Evolutionary conservation across 352 stramenopile species (phyloP).

Genomic region (Thalassiosira sp.): DNA sequence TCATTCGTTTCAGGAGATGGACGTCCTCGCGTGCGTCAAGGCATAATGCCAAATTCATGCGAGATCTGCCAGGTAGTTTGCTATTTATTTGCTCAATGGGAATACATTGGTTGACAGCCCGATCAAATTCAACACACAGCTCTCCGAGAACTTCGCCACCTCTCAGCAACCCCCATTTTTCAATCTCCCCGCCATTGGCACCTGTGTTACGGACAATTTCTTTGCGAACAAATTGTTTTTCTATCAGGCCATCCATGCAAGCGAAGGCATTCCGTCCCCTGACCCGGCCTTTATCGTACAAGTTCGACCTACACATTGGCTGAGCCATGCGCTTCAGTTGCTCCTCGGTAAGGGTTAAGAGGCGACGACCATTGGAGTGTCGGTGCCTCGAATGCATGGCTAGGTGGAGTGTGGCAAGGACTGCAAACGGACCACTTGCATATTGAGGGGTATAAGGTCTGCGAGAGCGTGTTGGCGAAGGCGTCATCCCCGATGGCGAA

Average conservation of each 20-base stretch:
- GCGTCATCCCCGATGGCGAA: not conserved
- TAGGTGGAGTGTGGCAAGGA: conserved; percentile 52
- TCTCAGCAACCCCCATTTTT: conserved; percentile 54
- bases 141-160: conserved; percentile 40
- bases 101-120: conserved; percentile 29
- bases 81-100: conserved; percentile 19
- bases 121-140: conserved; percentile 55
- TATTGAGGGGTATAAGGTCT: conserved; percentile 58
- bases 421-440: conserved; percentile 54
- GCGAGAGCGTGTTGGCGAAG: conserved; percentile 8
- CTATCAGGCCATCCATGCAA: conserved; percentile 57
- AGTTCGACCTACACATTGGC: conserved; percentile 55
- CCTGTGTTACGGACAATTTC: conserved; percentile 53
- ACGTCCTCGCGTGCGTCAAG: conserved; percentile 59
- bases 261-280: conserved; percentile 61
- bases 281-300: conserved; percentile 59
- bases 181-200: conserved; percentile 35
- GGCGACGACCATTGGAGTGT: conserved; percentile 22
- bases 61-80: conserved; percentile 8
- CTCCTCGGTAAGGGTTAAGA: conserved; percentile 56
- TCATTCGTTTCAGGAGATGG: conserved; percentile 51
- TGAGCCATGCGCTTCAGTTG: conserved; percentile 62
- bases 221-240: conserved; percentile 55
- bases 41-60: conserved; percentile 35
- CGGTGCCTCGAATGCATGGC: conserved; percentile 42